Conservation (phyloP, 169 alveolate species). For the Perkinsus chesapeaki region DNA sequence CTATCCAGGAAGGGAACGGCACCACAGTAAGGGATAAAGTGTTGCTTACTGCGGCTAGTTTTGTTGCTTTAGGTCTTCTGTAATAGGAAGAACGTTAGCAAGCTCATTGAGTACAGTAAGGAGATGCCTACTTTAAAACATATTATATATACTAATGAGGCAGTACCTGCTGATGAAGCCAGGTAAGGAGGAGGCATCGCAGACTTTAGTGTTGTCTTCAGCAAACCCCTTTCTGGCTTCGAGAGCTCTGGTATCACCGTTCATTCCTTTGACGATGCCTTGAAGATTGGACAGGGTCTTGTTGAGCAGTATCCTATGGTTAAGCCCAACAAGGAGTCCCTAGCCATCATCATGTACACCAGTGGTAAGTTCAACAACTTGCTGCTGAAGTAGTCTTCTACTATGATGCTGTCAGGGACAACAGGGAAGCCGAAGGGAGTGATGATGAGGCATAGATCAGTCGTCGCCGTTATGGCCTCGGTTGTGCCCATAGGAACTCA, state of each 20-base stretch:
- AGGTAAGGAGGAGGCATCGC: neutral
- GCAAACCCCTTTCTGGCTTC: neutral
- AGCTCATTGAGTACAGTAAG: neutral
- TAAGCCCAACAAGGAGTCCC: neutral
- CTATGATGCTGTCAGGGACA: conserved; percentile 60
- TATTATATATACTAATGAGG: neutral
- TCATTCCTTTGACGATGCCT: neutral
- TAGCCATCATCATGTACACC: neutral
- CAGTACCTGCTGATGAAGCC: neutral
- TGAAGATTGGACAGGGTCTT: neutral
- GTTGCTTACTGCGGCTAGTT: neutral
- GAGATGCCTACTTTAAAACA: neutral
- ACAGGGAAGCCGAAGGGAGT: conserved; percentile 83
- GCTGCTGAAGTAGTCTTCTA: neutral
- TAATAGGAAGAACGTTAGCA: neutral
- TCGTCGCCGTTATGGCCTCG: neutral
- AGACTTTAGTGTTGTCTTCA: neutral
- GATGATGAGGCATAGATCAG: conserved; percentile 47
- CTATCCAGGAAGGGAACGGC: neutral
- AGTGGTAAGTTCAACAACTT: neutral
- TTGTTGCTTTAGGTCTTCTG: neutral
- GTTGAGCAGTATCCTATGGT: neutral
- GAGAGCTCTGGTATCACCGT: neutral
- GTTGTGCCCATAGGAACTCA: neutral
- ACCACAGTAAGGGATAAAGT: neutral